phyloP scores from a whole-genome alignment of 345 rosid genomes.

The Pugionium dolabratum region DNA sequence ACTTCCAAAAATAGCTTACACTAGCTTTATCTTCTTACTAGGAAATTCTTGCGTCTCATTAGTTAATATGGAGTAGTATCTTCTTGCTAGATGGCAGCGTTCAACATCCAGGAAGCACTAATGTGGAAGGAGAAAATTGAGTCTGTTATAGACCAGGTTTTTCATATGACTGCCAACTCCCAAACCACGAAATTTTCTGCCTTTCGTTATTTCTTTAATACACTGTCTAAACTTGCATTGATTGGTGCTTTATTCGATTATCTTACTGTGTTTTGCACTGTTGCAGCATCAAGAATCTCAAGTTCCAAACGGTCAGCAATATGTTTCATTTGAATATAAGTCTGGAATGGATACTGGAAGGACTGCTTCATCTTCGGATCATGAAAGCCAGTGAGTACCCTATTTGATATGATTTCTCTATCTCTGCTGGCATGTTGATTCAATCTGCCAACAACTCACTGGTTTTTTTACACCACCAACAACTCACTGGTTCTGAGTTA shows the following conservation, averaged over 20 bases:
- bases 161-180: slow-evolving; percentile 23
- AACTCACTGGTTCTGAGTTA: too few species aligned
- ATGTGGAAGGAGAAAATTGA: slow-evolving; percentile 95
- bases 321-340: slow-evolving; percentile 86
- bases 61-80: slow-evolving; percentile 33
- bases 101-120: slow-evolving; percentile 93
- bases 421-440: slow-evolving; percentile 11
- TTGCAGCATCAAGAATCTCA: slow-evolving; percentile 93
- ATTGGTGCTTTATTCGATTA: slow-evolving; percentile 24
- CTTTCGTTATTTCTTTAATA: slow-evolving; percentile 10
- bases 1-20: slow-evolving; percentile 7
- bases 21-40: neutral
- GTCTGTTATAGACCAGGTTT: slow-evolving; percentile 92
- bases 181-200: slow-evolving; percentile 3
- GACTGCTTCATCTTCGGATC: slow-evolving; percentile 93
- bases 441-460: slow-evolving; percentile 15
- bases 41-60: slow-evolving; percentile 20
- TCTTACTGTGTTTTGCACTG: slow-evolving; percentile 33
- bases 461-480: neutral
- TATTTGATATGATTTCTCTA: slow-evolving; percentile 13
- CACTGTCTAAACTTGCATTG: slow-evolving; percentile 18
- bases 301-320: slow-evolving; percentile 76
- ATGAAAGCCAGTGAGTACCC: slow-evolving; percentile 94
- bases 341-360: slow-evolving; percentile 92
- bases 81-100: slow-evolving; percentile 89